A percentile compares a stretch with the other conserved stretches of the same genome.
phyloP scores from a whole-genome alignment of 2,329 filamentous ascomycete genomes.

The Aspergillus tanneri region DNA sequence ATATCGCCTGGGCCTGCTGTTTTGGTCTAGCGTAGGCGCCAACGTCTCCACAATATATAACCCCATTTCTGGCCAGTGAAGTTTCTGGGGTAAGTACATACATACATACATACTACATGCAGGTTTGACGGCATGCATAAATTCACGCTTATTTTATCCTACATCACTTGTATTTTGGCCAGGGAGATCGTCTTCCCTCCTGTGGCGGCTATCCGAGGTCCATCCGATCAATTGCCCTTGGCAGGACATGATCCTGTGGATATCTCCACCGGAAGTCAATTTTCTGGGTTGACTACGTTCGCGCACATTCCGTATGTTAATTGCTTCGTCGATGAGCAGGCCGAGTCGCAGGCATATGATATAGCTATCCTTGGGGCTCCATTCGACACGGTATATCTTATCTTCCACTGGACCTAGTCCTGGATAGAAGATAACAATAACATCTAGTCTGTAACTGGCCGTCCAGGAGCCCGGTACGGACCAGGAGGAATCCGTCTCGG shows the following conservation, averaged over 20 bases:
- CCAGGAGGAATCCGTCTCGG: constrained; percentile 53
- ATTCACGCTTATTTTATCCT: no score
- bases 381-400: constrained; percentile 46
- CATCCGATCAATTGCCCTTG: constrained; percentile 15
- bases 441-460: constrained; percentile 45
- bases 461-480: constrained; percentile 55
- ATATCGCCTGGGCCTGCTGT: no score
- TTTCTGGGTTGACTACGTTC: constrained; percentile 38
- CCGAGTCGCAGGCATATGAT: constrained; percentile 27
- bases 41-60: no score
- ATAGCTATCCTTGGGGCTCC: constrained; percentile 52
- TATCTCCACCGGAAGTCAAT: constrained; percentile 45
- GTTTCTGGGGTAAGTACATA: no score
- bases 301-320: constrained; percentile 34
- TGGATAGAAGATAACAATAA: not conserved
- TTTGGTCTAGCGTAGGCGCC: no score
- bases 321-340: constrained; percentile 27
- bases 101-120: no score
- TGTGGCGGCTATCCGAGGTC: constrained; percentile 22
- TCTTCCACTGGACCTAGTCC: not conserved
- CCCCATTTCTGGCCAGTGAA: no score
- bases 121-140: no score
- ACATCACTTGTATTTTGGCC: constrained; percentile 6
- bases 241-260: constrained; percentile 37
- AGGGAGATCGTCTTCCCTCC: constrained; percentile 33